Percentiles rank a stretch among this genome's conserved stretches.
Evolutionary conservation across 768 basidiomycete species (phyloP).

Genomic region (Pisolithus albus): DNA sequence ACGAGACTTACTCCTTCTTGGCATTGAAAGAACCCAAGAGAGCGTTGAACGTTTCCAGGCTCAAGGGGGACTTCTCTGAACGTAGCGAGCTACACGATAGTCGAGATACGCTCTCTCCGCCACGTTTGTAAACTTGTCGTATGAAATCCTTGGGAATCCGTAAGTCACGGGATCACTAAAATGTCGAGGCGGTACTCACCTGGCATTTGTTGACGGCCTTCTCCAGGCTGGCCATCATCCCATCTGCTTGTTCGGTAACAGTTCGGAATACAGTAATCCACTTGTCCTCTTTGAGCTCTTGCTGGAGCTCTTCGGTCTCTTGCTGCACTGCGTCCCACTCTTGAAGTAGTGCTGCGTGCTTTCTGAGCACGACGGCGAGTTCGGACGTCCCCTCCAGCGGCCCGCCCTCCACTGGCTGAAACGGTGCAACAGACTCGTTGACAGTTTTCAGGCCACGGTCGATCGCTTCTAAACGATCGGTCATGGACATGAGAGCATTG

Average conservation of each 20-base stretch:
- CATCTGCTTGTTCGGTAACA: slow-evolving; percentile 90
- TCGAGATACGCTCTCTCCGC: slow-evolving; percentile 39
- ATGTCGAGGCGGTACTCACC: slow-evolving; percentile 38
- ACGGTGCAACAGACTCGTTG: slow-evolving; percentile 58
- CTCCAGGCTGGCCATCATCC: slow-evolving; percentile 95
- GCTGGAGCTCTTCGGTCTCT: slow-evolving; percentile 73
- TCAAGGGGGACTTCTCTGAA: slow-evolving; percentile 47
- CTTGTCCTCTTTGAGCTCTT: slow-evolving; percentile 95
- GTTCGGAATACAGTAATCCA: slow-evolving; percentile 95
- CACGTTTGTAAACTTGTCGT: slow-evolving; percentile 65
- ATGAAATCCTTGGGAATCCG: slow-evolving; percentile 61
- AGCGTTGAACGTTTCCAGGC: slow-evolving; percentile 55
- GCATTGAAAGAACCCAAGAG: slow-evolving; percentile 76
- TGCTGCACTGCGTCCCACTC: slow-evolving; percentile 83
- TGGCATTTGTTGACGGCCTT: slow-evolving; percentile 89
- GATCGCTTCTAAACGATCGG: slow-evolving; percentile 71
- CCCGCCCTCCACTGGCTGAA: slow-evolving; percentile 42
- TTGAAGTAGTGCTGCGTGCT: slow-evolving; percentile 60
- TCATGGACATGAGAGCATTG: slow-evolving; percentile 69
- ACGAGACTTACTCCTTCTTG: slow-evolving; percentile 67
- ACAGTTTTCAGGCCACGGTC: slow-evolving; percentile 65
- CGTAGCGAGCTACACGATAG: slow-evolving; percentile 41
- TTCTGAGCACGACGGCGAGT: slow-evolving; percentile 48
- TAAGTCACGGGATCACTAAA: not conserved
- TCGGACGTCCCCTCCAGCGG: slow-evolving; percentile 39